Percentiles rank a stretch among this genome's conserved stretches.
Conservation (phyloP, 495 filamentous ascomycete genomes). For the Oidiodendron maius region DNA sequence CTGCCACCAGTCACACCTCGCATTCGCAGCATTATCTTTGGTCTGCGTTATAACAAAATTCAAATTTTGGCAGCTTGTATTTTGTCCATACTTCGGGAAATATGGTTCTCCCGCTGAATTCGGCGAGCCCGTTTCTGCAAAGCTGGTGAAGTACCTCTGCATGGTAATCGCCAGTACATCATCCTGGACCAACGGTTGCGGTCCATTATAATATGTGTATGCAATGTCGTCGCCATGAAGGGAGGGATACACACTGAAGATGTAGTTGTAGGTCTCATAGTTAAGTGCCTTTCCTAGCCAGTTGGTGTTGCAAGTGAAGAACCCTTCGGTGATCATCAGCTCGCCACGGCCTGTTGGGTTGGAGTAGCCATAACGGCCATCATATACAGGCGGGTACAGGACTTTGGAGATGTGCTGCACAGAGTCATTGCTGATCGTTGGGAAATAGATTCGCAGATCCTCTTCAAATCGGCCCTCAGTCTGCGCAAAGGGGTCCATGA, state of each 20-base stretch:
- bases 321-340: slow-evolving; percentile 29
- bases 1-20: slow-evolving; percentile 40
- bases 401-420: slow-evolving; percentile 5
- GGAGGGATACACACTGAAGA: slow-evolving; percentile 56
- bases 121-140: slow-evolving; percentile 34
- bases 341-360: slow-evolving; percentile 30
- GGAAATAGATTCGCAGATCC: slow-evolving; percentile 53
- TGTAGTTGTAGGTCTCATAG: slow-evolving; percentile 44
- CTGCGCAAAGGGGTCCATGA: slow-evolving; percentile 7
- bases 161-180: slow-evolving; percentile 37
- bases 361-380: slow-evolving; percentile 36
- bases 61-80: slow-evolving; percentile 11
- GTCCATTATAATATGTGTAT: slow-evolving; percentile 53
- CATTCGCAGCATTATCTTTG: slow-evolving; percentile 18
- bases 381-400: slow-evolving; percentile 27
- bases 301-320: slow-evolving; percentile 46
- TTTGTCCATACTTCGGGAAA: slow-evolving; percentile 16
- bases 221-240: slow-evolving; percentile 45
- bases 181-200: slow-evolving; percentile 12
- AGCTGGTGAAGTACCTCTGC: slow-evolving; percentile 56
- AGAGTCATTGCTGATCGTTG: slow-evolving; percentile 31
- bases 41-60: slow-evolving; percentile 7
- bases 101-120: slow-evolving; percentile 15
- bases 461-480: slow-evolving; percentile 35
- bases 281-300: slow-evolving; percentile 25